A percentile compares a stretch with the other conserved stretches of the same genome.
Evolutionary conservation across 2,329 filamentous ascomycete genomes (phyloP).

Genomic region (Phyllachora maydis): DNA sequence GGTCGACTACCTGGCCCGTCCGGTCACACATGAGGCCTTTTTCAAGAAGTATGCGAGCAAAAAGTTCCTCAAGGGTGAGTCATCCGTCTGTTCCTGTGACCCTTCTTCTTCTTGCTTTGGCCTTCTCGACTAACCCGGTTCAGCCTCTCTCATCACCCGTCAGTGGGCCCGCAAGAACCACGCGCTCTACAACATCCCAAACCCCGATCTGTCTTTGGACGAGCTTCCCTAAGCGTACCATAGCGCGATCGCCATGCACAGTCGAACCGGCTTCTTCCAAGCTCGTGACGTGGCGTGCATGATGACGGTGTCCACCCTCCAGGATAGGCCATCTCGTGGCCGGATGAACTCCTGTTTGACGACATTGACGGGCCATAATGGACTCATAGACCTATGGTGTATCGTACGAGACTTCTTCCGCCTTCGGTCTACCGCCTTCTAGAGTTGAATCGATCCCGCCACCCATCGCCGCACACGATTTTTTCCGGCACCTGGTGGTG

Average conservation of each 20-base stretch:
- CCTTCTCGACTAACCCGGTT: conserved; percentile 6
- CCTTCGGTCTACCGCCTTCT: no score
- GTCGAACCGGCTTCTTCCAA: no score
- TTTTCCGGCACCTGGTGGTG: no score
- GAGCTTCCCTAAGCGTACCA: conserved; percentile 14
- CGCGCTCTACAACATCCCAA: conserved; percentile 28
- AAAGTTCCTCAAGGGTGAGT: conserved; percentile 91
- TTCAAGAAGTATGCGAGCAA: conserved; percentile 99
- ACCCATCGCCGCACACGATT: no score
- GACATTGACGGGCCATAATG: no score
- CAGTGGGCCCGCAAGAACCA: conserved; percentile 82
- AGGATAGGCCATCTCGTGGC: no score
- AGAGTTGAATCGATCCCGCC: no score
- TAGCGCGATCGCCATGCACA: not conserved
- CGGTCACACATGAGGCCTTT: conserved; percentile 87
- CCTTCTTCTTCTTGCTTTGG: conserved; percentile 9
- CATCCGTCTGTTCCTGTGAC: conserved; percentile 1
- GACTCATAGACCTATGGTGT: no score
- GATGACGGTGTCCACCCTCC: no score
- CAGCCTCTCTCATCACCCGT: conserved; percentile 70
- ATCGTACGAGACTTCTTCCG: no score
- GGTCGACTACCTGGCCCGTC: conserved; percentile 87
- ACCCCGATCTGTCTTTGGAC: conserved; percentile 27
- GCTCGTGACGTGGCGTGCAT: no score
- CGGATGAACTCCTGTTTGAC: no score